Evolutionary conservation across 108 stramenopile genomes (phyloP).

Genomic region (Cyclotella sp.): DNA sequence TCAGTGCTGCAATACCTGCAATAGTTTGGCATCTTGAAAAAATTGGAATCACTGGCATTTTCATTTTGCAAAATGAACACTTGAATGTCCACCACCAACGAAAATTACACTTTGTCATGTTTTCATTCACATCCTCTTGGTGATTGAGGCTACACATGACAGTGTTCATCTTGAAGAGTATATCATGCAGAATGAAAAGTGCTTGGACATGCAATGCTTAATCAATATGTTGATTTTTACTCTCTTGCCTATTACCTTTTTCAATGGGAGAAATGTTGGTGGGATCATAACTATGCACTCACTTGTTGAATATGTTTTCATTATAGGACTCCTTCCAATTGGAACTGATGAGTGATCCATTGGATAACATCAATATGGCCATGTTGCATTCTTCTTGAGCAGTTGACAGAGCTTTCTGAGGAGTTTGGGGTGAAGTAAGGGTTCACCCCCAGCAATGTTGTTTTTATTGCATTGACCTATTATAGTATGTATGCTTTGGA

Average conservation of each 20-base stretch:
- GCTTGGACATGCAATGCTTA: constrained; percentile 40
- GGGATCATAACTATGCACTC: constrained; percentile 39
- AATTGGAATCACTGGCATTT: constrained; percentile 35
- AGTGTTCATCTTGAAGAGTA: constrained; percentile 57
- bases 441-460: constrained; percentile 59
- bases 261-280: constrained; percentile 49
- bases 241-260: constrained; percentile 23
- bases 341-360: constrained; percentile 44
- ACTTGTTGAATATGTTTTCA: constrained; percentile 43
- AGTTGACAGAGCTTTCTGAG: constrained; percentile 37
- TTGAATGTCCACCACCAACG: constrained; percentile 57
- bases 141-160: constrained; percentile 53
- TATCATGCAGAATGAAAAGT: constrained; percentile 35
- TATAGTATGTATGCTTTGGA: too few species aligned
- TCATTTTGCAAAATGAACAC: constrained; percentile 44
- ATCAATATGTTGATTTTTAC: constrained; percentile 41
- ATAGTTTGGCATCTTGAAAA: constrained; percentile 38
- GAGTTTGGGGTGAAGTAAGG: constrained; percentile 42
- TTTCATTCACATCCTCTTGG: constrained; percentile 51
- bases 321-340: constrained; percentile 49
- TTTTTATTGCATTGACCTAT: too few species aligned
- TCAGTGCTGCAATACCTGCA: too few species aligned
- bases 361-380: constrained; percentile 54
- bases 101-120: constrained; percentile 39
- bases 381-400: constrained; percentile 40